Percentiles rank a stretch among this genome's conserved stretches.
These are phyloP conservation scores for Eucalyptus curtisii DNA, from an alignment of 345 rosid genomes.

Conservation along the genomic window DNA sequence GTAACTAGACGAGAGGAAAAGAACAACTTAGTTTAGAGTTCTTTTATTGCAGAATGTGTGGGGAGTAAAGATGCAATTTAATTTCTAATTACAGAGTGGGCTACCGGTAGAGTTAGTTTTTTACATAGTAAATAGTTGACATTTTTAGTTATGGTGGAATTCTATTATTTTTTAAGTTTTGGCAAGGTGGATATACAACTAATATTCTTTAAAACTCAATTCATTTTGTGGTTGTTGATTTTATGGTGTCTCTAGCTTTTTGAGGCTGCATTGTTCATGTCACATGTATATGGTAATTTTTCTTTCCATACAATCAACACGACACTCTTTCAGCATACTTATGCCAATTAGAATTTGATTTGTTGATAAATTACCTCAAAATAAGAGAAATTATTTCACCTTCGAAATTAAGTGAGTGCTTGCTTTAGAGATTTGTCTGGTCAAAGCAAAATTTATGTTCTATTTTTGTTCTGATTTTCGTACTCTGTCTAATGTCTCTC, in stretches of 20 bases:
- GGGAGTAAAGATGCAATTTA: background rate
- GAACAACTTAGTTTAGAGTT: background rate
- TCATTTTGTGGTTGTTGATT: background rate
- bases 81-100: background rate
- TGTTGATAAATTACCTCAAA: no score
- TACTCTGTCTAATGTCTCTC: background rate
- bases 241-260: background rate
- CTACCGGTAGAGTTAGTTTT: background rate
- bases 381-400: no score
- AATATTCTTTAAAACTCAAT: background rate
- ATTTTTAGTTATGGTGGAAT: background rate
- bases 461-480: no score
- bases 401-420: no score
- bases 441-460: no score
- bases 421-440: no score
- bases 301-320: background rate
- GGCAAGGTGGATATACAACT: background rate
- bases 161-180: background rate
- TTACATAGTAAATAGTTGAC: background rate
- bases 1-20: background rate
- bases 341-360: no score
- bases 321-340: no score
- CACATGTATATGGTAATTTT: background rate
- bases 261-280: background rate
- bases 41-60: background rate